Percentiles rank a stretch among this genome's conserved stretches.
phyloP scores from a whole-genome alignment of 2,329 filamentous ascomycete species.

The Penicillium sp. region DNA sequence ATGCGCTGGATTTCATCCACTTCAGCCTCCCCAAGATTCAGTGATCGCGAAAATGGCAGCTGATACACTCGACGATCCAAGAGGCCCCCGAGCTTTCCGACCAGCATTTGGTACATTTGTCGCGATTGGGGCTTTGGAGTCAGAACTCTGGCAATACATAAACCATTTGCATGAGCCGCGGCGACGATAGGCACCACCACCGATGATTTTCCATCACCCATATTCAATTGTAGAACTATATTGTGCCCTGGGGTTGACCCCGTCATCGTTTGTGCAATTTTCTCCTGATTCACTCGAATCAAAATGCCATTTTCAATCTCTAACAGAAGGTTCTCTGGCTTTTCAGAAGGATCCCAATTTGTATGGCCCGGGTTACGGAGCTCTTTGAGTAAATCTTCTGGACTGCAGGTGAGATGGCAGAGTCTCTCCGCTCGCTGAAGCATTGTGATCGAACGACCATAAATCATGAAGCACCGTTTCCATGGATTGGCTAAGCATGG shows the following conservation, averaged over 20 bases:
- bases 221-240: slow-evolving; percentile 64
- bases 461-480: too few species aligned
- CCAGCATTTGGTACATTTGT: slow-evolving; percentile 54
- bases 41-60: slow-evolving; percentile 49
- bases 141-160: slow-evolving; percentile 55
- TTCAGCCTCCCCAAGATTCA: slow-evolving; percentile 35
- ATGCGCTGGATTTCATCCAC: slow-evolving; percentile 40
- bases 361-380: slow-evolving; percentile 52
- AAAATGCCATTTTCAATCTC: slow-evolving; percentile 63
- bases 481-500: too few species aligned
- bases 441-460: too few species aligned
- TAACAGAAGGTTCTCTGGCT: slow-evolving; percentile 62
- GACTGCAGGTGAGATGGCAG: too few species aligned
- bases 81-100: slow-evolving; percentile 46
- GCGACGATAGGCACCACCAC: slow-evolving; percentile 67
- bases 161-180: slow-evolving; percentile 50
- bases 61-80: slow-evolving; percentile 46
- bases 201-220: slow-evolving; percentile 69
- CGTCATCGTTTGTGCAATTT: slow-evolving; percentile 59
- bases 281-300: slow-evolving; percentile 59
- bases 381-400: slow-evolving; percentile 33
- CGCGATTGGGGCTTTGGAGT: slow-evolving; percentile 60
- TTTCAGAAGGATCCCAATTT: slow-evolving; percentile 53
- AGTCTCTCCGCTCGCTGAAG: too few species aligned
- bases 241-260: slow-evolving; percentile 43